Evolutionary conservation across 2,329 filamentous ascomycete genomes (phyloP), one percentile per base, ranked within the genome.

Genomic region (Colletotrichum graminicola): DNA sequence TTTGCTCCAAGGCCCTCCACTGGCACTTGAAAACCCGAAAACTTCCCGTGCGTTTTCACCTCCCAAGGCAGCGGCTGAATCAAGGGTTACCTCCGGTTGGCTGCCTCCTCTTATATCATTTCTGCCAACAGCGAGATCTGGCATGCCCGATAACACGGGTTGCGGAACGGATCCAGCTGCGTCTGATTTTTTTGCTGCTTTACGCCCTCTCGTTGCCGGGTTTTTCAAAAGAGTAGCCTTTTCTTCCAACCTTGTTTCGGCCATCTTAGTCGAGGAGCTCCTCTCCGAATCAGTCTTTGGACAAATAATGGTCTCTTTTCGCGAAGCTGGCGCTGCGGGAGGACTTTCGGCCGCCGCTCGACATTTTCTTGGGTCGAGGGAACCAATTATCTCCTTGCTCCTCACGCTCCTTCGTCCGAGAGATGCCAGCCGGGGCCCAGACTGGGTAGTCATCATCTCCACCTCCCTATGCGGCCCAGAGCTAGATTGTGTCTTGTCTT

Each of bases 1-100:
- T 32, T 85, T 86, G 75, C 90, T 93, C 91, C 91, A 93, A 0
- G 91, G 88, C 3, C 91, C 91, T 21, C 87, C 82, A 74, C 87
- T 88, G 3, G 84, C 85, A 75, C 82, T 86, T 2, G 80, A 80
- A 67, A 88, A 87, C 1, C 82, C 83, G 12, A 84, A 82, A 69
- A 85, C 76, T n/a, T 71, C 74, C 73, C 74, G 32, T 39, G 18
- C 18, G 16, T 45, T 5, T 34, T 69, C 39, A 12, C 36, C 23
- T 6, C 29, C 23, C 11, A 26, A 34, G 2, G n/a, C 39, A 4
- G 7, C 26, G 6, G 16, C 32, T 7, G 47, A 16, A 16, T 23
- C 8, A 32, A 29, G 4, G 8, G 32, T 62, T 34, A 34, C 21
- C 14, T 45, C 52, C 36, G 12, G 21, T 18, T 32, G 32, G 7